Evolutionary conservation across 192 early-diverging fungal genomes (phyloP), one percentile per base, ranked within the genome.

Genomic region (Backusella macrospora): DNA sequence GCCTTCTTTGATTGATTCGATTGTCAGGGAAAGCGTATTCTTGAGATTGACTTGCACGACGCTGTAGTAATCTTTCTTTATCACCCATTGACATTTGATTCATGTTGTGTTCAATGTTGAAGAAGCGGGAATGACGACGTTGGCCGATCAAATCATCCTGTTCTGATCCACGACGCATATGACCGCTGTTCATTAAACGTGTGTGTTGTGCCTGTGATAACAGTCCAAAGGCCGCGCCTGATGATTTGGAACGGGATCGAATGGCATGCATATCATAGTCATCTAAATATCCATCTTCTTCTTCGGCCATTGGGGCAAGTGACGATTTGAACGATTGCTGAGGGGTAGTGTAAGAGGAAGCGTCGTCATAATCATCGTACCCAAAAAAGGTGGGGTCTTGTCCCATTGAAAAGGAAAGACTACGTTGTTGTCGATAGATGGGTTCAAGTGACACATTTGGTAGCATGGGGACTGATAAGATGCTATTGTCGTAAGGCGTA

Each of bases 181-280:
- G 77, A 55, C 69, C 43, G 12, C 79, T 46, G 12, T 82, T 77
- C 63, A 66, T 49, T 39, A 82, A 65, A 59, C 78, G 79, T 49
- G 79, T 49, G 42, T 85, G 79, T 52, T 88, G 81, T 39, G 86
- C 77, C 26, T 82, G 80, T 34, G 88, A 78, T 62, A 90, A 63
- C 7, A 91, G 48, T 26, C 87, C 90, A 78, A 87, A 90, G 52
- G 91, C 88, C 3, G 87, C 89, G 12, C 89, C 88, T 6, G 90
- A 88, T 4, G 89, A 91, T 75, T 92, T 89, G 18, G 88, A 90
- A 29, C 89, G 72, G 10, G 81, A 77, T 42, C 90, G 81, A 15
- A 80, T 83, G 70, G 84, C 83, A 9, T 85, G 81, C 9, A 84
- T 65, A 43, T 73, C 47, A 26, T 78, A 79, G 6, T 84, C 82